phyloP scores from a whole-genome alignment of 306 rosid genomes.

The Amphicarpaea edgeworthii region DNA sequence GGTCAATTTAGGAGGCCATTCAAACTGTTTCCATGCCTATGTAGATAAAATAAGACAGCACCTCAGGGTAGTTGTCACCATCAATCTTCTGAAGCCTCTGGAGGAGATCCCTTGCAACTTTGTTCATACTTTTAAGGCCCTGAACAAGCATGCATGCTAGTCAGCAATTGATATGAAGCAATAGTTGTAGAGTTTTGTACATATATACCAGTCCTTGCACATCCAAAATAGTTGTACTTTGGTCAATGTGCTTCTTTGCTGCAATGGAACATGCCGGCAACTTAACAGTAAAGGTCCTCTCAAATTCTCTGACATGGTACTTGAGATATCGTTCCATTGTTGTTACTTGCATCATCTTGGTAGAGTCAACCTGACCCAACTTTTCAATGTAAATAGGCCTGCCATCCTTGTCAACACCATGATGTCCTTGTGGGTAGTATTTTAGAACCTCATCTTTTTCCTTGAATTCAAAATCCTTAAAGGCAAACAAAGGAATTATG shows the following conservation, averaged over 20 bases:
- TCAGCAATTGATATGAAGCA: conserved; percentile 19
- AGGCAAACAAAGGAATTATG: conserved; percentile 19
- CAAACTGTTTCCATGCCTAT: conserved; percentile 10
- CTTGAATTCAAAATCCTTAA: conserved; percentile 82
- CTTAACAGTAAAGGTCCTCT: conserved; percentile 83
- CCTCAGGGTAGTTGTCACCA: conserved; percentile 98
- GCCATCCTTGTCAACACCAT: conserved; percentile 94
- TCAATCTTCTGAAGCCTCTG: conserved; percentile 89
- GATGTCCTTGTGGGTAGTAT: conserved; percentile 97
- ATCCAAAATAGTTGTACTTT: conserved; percentile 96
- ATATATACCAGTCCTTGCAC: conserved; percentile 94
- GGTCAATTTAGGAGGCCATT: conserved; percentile 20
- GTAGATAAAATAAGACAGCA: conserved; percentile 39
- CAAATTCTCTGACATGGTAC: conserved; percentile 88
- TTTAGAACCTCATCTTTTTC: conserved; percentile 80
- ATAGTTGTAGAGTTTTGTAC: conserved; percentile 30
- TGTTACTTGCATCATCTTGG: conserved; percentile 85
- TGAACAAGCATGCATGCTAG: conserved; percentile 38
- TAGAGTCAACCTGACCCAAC: conserved; percentile 83
- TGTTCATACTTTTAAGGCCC: conserved; percentile 89
- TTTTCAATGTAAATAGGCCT: conserved; percentile 88
- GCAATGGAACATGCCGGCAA: conserved; percentile 92
- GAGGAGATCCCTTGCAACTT: conserved; percentile 91
- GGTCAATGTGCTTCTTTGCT: conserved; percentile 91
- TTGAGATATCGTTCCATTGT: conserved; percentile 89